Evolutionary conservation across 257 asterid species (phyloP), one percentile per base, ranked within the genome.

Genomic region (Plantago ovata): DNA sequence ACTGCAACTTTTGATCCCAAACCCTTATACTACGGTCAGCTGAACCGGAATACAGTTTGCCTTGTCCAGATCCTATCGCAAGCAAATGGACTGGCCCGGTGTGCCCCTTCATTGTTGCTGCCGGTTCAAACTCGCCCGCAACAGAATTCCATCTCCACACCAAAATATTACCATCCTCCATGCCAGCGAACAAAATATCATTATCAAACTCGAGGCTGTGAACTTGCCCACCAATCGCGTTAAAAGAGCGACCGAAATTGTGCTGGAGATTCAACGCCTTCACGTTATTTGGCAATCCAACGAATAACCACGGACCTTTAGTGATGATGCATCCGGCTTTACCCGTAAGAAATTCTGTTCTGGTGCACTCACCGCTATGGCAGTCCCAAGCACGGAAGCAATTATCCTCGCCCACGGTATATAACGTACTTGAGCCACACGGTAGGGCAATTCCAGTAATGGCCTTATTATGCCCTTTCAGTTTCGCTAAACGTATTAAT

Each of bases 281-380:
- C 28, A 87, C 77, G 49, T 43, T 49, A 64, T 76, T 76, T 1
- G 63, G 68, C 63, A 75, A 43, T 51, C 95, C 94, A 36, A 60
- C 85, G 65, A 77, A 84, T 32, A 84, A 41, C 86, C 86, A 79
- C 15, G 75, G 75, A 48, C 85, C 88, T 78, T 84, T 81, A 50
- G 68, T 65, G 16, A 70, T 47, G 69, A 84, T 39, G 72, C 75
- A 84, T 13, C 79, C 72, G 13, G 76, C 69, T 62, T 71, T 77
- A 69, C 71, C 62, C 24, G 51, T 67, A 3, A 70, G 40, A 53
- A 12, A 19, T 38, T 28, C 36, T 3, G 36, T 28, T 28, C 36
- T 8, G 4, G 1, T 8, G 3, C 36, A 28, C 7, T 28, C 7
- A 28, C 36, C 36, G 36, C 7, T 28, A 8, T 28, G 36, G 36